A percentile compares a stretch with the other conserved stretches of the same genome.
phyloP scores from a whole-genome alignment of 1,284 basidiomycete genomes.

The Sporisorium exsertum region DNA sequence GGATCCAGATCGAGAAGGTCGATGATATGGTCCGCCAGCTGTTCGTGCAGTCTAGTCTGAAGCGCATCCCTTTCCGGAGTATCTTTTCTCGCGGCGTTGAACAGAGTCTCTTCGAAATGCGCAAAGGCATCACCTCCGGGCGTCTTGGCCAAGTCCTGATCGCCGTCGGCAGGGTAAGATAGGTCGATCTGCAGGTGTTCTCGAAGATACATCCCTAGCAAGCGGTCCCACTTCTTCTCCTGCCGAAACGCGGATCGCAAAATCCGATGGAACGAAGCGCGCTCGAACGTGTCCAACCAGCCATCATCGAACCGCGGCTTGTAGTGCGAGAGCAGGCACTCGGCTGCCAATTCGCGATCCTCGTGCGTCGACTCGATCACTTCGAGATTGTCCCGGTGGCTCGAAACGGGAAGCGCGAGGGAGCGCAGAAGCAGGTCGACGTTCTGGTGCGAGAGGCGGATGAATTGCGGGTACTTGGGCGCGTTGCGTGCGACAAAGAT shows the following conservation, averaged over 20 bases:
- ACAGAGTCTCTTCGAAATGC: constrained; percentile 48
- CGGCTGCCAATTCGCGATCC: constrained; percentile 92
- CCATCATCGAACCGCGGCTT: constrained; percentile 81
- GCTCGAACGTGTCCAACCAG: constrained; percentile 79
- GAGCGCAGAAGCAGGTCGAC: constrained; percentile 82
- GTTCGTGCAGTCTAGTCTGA: constrained; percentile 40
- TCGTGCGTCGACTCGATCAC: constrained; percentile 76
- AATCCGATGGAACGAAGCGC: constrained; percentile 90
- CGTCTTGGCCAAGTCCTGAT: neutral
- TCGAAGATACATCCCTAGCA: constrained; percentile 38
- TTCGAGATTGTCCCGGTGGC: constrained; percentile 56
- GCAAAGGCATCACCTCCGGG: constrained; percentile 30
- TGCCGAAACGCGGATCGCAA: constrained; percentile 82
- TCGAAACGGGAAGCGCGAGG: constrained; percentile 82
- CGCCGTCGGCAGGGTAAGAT: neutral
- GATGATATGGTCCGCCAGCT: constrained; percentile 33
- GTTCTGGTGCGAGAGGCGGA: constrained; percentile 77
- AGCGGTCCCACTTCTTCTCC: constrained; percentile 79
- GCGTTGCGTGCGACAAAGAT: constrained; percentile 97
- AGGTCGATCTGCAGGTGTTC: constrained; percentile 23
- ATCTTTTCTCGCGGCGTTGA: constrained; percentile 32
- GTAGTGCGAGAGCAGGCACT: constrained; percentile 93
- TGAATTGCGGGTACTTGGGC: constrained; percentile 93
- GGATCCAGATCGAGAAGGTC: constrained; percentile 76
- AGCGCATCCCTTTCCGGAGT: constrained; percentile 11